Conservation (phyloP, 768 basidiomycete species). For the Auriscalpium microsporum region DNA sequence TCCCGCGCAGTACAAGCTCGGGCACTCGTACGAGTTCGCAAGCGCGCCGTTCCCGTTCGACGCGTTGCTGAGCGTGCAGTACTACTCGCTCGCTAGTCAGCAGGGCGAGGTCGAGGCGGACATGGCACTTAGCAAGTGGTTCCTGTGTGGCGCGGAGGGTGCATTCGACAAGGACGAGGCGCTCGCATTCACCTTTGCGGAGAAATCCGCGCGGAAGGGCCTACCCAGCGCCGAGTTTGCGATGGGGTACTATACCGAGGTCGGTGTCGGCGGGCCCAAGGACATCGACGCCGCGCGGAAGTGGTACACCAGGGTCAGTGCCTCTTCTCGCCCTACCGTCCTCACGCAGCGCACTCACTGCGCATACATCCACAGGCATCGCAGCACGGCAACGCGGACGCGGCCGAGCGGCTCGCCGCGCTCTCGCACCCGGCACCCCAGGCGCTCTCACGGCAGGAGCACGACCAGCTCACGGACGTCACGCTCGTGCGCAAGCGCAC, state of each 20-base stretch:
- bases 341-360: too few relatives aligned
- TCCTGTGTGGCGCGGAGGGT: slow-evolving; percentile 76
- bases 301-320: slow-evolving; percentile 68
- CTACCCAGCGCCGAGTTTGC: slow-evolving; percentile 86
- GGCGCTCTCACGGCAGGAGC: slow-evolving; percentile 67
- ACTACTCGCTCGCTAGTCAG: slow-evolving; percentile 76
- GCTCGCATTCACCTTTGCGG: slow-evolving; percentile 83
- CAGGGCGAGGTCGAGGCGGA: slow-evolving; percentile 89
- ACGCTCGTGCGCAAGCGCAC: slow-evolving; percentile 83
- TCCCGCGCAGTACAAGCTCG: slow-evolving; percentile 88
- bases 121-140: slow-evolving; percentile 97
- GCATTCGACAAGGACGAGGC: slow-evolving; percentile 81
- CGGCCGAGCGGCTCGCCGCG: slow-evolving; percentile 61
- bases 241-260: slow-evolving; percentile 91
- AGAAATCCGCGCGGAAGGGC: slow-evolving; percentile 71
- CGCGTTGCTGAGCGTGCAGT: slow-evolving; percentile 82
- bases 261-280: slow-evolving; percentile 74
- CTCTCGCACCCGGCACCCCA: slow-evolving; percentile 54
- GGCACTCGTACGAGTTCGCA: slow-evolving; percentile 89
- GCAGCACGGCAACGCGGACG: slow-evolving; percentile 75
- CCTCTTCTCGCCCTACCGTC: background rate
- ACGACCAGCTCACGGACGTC: slow-evolving; percentile 67
- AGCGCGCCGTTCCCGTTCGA: slow-evolving; percentile 80
- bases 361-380: slow-evolving; percentile 42
- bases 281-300: slow-evolving; percentile 54